Evolutionary conservation across 257 asterid genomes (phyloP), one percentile per base, ranked within the genome.

Genomic region (Scutellaria baicalensis): DNA sequence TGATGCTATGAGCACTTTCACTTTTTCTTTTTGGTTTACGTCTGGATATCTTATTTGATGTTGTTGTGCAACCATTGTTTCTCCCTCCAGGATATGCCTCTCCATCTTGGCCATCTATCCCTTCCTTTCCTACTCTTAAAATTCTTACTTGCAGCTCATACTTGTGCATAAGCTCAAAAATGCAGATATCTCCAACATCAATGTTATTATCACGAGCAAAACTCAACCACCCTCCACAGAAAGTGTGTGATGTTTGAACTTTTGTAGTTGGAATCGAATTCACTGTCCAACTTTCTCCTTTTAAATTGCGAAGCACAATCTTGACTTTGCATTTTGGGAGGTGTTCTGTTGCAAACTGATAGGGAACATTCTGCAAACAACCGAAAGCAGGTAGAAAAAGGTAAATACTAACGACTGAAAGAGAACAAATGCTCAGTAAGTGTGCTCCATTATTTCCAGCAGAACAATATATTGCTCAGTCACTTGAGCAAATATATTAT

Each of bases 201-300:
- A 92, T 76, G 68, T 69, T 83, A 70, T 90, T 92, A 70, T 85
- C 98, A 6, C 96, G 97, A 79, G 86, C 98, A 83, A 92, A 92
- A 72, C 85, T 75, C 83, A 90, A 80, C 98, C 98, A 92, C 55
- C 98, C 98, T 78, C 98, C 97, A 55, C 98, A 92, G 77, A 92
- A 86, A 69, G 98, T 92, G 73, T 92, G 98, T 12, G 96, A 85
- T 61, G 98, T 88, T 84, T 88, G 95, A 59, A 88, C 92, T 82
- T 84, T 84, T 74, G 91, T 88, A 49, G 89, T 88, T 36, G 98
- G 98, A 69, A 92, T 84, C 5, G 97, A 89, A 81, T 92, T 92
- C 56, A 92, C 88, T 0, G 89, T 84, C 98, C 98, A 92, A 68
- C 84, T 82, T 75, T 88, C 84, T 60, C 98, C 98, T 72, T 82